These are phyloP conservation scores for Aristolochia californica DNA, from an alignment of 164 flowering plant species.

Conservation along the genomic window DNA sequence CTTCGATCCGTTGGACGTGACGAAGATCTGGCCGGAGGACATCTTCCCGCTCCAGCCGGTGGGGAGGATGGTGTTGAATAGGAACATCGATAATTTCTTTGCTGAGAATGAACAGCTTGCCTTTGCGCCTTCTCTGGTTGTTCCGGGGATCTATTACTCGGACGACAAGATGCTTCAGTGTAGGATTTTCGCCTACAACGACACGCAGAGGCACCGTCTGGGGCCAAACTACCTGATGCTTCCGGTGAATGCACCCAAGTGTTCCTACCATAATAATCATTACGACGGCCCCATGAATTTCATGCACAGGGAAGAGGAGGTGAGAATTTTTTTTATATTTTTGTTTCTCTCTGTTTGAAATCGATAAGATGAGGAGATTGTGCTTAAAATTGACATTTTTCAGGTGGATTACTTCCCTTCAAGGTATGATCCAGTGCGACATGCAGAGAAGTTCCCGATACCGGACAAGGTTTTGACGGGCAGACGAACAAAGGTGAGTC, in stretches of 20 bases:
- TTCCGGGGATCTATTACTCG: constrained; percentile 75
- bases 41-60: constrained; percentile 73
- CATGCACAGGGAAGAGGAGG: constrained; percentile 95
- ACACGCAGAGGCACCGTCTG: constrained; percentile 85
- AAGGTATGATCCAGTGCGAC: constrained; percentile 71
- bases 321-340: constrained; percentile 8
- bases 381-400: not conserved
- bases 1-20: constrained; percentile 78
- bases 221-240: constrained; percentile 88
- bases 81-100: constrained; percentile 83
- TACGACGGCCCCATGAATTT: constrained; percentile 88
- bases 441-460: constrained; percentile 74
- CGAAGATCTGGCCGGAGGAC: constrained; percentile 94
- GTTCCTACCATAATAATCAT: constrained; percentile 77
- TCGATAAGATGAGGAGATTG: not conserved
- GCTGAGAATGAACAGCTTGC: constrained; percentile 84
- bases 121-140: constrained; percentile 59
- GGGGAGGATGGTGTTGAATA: constrained; percentile 77
- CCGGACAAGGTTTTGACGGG: constrained; percentile 43
- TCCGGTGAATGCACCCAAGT: constrained; percentile 80
- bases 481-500: constrained; percentile 72
- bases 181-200: constrained; percentile 64
- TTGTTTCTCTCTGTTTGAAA: not conserved
- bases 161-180: constrained; percentile 78
- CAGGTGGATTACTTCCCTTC: constrained; percentile 98